Conservation (phyloP, 23 red algal species). For the Gracilaria gracilis region DNA sequence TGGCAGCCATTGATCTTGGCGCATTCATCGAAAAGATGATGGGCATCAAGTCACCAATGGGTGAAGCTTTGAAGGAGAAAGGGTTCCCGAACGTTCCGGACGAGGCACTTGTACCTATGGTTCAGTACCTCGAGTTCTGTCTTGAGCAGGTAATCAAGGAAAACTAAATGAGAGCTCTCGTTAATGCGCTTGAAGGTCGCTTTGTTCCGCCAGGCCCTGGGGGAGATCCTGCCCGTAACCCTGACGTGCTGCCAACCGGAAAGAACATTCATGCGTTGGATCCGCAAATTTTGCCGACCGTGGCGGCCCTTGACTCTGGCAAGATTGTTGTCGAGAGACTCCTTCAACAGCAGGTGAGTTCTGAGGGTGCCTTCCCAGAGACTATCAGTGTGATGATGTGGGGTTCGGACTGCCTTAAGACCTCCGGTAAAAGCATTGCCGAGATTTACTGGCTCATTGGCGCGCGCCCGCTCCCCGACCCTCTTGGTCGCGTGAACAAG, state of each 20-base stretch:
- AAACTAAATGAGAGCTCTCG: conserved; percentile 89
- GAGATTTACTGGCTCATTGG: conserved; percentile 98
- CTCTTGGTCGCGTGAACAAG: conserved; percentile 92
- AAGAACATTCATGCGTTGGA: conserved; percentile 99
- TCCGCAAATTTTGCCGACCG: conserved; percentile 97
- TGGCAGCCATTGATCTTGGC: conserved; percentile 71
- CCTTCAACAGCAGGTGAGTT: conserved; percentile 74
- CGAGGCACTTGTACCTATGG: conserved; percentile 76
- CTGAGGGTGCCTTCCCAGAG: conserved; percentile 88
- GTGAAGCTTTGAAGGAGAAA: conserved; percentile 72
- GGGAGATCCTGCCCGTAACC: conserved; percentile 97
- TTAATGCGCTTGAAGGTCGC: conserved; percentile 84
- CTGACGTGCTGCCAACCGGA: conserved; percentile 95
- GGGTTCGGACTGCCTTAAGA: conserved; percentile 98
- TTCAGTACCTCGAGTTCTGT: conserved; percentile 96
- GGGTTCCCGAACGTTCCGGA: conserved; percentile 88
- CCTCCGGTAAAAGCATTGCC: conserved; percentile 94
- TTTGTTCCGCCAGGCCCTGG: conserved; percentile 97
- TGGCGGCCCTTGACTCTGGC: conserved; percentile 82
- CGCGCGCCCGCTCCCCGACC: conserved; percentile 86
- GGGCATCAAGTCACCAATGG: conserved; percentile 81
- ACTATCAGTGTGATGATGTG: conserved; percentile 96
- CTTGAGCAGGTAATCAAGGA: conserved; percentile 90
- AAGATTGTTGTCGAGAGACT: conserved; percentile 94
- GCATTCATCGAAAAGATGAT: conserved; percentile 71